Conservation (phyloP, 2,329 filamentous ascomycete species). For the Ceratocystis cubensis region DNA sequence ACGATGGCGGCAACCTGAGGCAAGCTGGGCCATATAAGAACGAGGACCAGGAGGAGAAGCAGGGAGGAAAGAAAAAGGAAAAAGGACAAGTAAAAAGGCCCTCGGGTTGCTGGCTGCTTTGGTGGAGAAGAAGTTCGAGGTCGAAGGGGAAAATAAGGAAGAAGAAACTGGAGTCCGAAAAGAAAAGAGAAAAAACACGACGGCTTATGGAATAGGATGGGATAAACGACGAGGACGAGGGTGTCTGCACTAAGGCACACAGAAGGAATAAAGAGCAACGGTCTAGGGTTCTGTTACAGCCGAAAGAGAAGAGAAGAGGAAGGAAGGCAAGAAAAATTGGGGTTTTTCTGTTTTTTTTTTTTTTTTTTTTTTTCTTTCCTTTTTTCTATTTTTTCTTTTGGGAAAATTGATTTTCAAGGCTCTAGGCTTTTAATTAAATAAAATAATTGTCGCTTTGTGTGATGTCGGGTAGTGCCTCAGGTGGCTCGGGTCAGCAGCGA, state of each 20-base stretch:
- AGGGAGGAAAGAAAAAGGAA: slow-evolving; percentile 30
- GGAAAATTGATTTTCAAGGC: not conserved
- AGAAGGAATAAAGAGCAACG: slow-evolving; percentile 4
- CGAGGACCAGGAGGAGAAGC: slow-evolving; percentile 30
- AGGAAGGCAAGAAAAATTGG: not conserved
- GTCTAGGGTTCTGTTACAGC: slow-evolving; percentile 24
- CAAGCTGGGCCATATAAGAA: not conserved
- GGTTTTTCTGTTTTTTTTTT: not conserved
- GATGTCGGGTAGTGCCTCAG: not conserved
- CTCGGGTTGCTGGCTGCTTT: not conserved
- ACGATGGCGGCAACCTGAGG: slow-evolving; percentile 27
- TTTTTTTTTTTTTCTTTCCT: too few relatives aligned
- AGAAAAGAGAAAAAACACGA: not conserved
- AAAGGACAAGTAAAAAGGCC: not conserved
- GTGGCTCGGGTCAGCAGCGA: not conserved
- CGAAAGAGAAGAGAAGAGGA: not conserved
- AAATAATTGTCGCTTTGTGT: not conserved
- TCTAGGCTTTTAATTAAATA: not conserved
- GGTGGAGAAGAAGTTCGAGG: slow-evolving; percentile 36
- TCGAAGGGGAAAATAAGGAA: slow-evolving; percentile 22
- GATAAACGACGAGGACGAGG: slow-evolving; percentile 30
- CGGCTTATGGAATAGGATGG: slow-evolving; percentile 24
- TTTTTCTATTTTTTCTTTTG: too few relatives aligned
- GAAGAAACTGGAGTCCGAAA: not conserved
- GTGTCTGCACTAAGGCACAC: slow-evolving; percentile 22